Conservation (phyloP, 1,139 yeast species). For the Arxiozyma slooffiae region DNA sequence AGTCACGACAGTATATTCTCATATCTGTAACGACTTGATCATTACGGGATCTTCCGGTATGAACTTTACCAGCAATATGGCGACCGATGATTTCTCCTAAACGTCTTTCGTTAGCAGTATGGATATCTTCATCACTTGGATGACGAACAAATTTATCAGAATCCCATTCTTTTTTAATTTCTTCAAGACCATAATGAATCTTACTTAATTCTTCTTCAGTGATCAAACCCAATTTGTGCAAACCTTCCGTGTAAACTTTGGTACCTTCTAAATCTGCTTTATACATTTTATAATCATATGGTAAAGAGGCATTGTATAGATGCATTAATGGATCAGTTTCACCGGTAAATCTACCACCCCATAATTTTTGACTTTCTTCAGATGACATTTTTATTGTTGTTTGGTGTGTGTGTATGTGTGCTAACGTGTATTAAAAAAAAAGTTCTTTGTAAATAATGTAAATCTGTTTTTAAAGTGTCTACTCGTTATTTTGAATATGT, state of each 20-base stretch:
- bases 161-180: conserved; percentile 73
- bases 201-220: conserved; percentile 60
- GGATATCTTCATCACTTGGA: conserved; percentile 94
- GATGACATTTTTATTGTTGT: conserved; percentile 20
- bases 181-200: conserved; percentile 71
- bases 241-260: conserved; percentile 81
- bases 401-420: neutral
- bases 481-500: neutral
- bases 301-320: conserved; percentile 88
- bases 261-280: conserved; percentile 91
- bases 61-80: conserved; percentile 92
- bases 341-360: conserved; percentile 99
- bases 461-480: neutral
- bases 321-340: conserved; percentile 97
- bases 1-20: conserved; percentile 86
- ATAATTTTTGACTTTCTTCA: conserved; percentile 45
- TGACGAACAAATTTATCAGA: conserved; percentile 65
- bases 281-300: conserved; percentile 92
- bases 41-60: conserved; percentile 95
- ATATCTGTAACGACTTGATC: conserved; percentile 98
- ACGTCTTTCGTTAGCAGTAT: conserved; percentile 96
- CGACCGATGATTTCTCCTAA: conserved; percentile 92
- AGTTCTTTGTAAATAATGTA: too few species aligned
- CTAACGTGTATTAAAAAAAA: too few species aligned
- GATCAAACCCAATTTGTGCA: conserved; percentile 66